Evolutionary conservation across 1,284 basidiomycete genomes (phyloP), one percentile per base, ranked within the genome.

Genomic region (Apiotrichum akiyoshidainum): DNA sequence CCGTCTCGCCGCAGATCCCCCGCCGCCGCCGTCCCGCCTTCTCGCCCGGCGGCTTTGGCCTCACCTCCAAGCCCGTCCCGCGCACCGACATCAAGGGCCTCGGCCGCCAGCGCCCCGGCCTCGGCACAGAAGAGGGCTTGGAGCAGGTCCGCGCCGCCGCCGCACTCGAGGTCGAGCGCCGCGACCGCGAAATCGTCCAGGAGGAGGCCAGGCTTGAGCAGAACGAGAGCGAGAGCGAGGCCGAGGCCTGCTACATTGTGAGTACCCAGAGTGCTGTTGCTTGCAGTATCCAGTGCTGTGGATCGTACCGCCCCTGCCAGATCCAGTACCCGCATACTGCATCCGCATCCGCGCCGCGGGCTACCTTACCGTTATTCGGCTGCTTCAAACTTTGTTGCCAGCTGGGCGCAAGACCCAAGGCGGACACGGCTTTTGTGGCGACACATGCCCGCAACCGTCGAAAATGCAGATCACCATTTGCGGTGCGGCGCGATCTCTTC

Each of bases 161-260:
- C 11, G 52, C 62, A 11, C 61, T 52, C 9, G 67, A 68, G 50
- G 64, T 70, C 5, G 64, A 61, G 34, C 59, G 55, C 45, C 60
- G 59, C 37, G 65, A 66, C 37, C 60, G 65, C 37, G 67, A 62
- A 60, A 58, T 67, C 26, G 52, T 60, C 47, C 54, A 52, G 26
- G 65, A 69, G 22, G 68, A 68, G 47, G 51, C 60, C 49, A 41
- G 52, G 21, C 61, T 66, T 21, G 68, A 71, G 52, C 59, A 46
- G 35, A 66, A 68, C 40, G 65, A 68, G 6, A 63, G 65, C 48
- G 70, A 73, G 52, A 46, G 40, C 12, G 76, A 77, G 52, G 74
- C 76, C 5, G 77, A 78, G 58, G 77, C 77, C 17, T 77, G 75
- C 57, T 78, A 78, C 61, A 72, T 76, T 31, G 76, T 78, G 59